Base-by-base conservation (phyloP, 176 grass and related monocot genomes). In the Aegilops tauschii region DNA sequence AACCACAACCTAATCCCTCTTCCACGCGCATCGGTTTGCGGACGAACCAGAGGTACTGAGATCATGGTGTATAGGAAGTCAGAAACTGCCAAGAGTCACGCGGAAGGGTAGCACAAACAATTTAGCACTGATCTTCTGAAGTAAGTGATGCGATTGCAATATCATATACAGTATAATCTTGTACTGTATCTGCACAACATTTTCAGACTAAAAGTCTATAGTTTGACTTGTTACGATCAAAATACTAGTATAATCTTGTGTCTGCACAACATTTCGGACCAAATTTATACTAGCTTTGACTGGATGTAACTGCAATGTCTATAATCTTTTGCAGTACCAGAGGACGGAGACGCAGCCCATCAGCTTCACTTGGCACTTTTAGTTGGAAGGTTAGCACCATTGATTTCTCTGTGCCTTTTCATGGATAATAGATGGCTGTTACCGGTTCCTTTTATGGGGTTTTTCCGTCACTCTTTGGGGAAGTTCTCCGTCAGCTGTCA, bases 261-360 rank as follows among this genome's bases (percentile, higher is more conserved):
- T n/a, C 65, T 36, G n/a, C 29, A 16, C 11, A 72, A 12, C 6
- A 20, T 77, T 61, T 20, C 9, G 35, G 25, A 77, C 39, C 28
- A 72, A 54, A 17, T 18, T 6, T 35, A 4, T 52, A 54, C 50
- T 18, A 18, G 10, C 30, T 16, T 64, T 34, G 3, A 73, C 54
- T 5, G 0, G 32, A 73, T 27, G 3, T 58, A 29, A 45, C 27
- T 50, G 42, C 45, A 58, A 40, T 9, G 37, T 17, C 3, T 0
- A 34, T 27, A n/a, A 81, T 78, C 21, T 72, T 78, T 21, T 12
- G 20, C 40, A 30, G 39, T 73, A 27, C 16, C 4, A 6, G 49
- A 8, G 34, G 20, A 72, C 50, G 21, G 50, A 21, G 87, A 84
- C 74, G 66, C 66, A 85, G 77, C 8, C 61, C 39, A 77, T 50